Percentiles rank a stretch among this genome's conserved stretches.
Evolutionary conservation across 2,329 filamentous ascomycete genomes (phyloP).

Genomic region (Pseudopithomyces chartarum): DNA sequence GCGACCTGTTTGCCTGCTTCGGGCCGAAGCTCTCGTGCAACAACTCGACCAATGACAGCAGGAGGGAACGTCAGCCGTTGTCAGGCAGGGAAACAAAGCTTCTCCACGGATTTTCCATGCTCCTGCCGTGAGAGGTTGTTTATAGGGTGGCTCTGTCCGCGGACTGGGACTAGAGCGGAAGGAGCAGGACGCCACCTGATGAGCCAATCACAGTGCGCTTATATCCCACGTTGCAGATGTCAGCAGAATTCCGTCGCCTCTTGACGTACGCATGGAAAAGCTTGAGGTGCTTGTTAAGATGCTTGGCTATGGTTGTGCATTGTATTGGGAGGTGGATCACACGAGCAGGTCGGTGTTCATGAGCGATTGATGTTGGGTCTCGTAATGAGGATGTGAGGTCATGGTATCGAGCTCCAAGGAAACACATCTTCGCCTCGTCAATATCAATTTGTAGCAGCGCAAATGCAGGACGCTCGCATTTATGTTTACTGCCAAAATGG

Average conservation of each 20-base stretch:
- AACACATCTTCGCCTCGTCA: too few species aligned
- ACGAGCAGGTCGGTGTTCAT: too few species aligned
- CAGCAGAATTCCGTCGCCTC: not conserved
- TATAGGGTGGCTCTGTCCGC: not conserved
- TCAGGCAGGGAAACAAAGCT: not conserved
- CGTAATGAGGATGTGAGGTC: too few species aligned
- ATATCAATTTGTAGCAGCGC: too few species aligned
- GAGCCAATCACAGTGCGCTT: not conserved
- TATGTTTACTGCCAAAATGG: too few species aligned
- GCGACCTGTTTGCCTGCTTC: not conserved
- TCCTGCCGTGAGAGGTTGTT: slow-evolving; percentile 1
- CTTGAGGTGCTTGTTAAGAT: not conserved
- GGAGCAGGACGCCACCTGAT: not conserved
- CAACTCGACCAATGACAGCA: not conserved
- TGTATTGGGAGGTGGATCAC: too few species aligned
- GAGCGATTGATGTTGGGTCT: too few species aligned
- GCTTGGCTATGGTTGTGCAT: not conserved
- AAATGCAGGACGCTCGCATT: too few species aligned
- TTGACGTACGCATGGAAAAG: not conserved
- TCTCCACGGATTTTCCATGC: not conserved
- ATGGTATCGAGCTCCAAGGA: too few species aligned
- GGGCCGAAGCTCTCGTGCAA: not conserved
- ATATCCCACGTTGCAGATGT: not conserved
- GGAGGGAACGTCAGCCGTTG: not conserved
- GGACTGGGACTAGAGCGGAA: not conserved